Evolutionary conservation across 495 filamentous ascomycete genomes (phyloP).

Genomic region (Penicillium paradoxum): DNA sequence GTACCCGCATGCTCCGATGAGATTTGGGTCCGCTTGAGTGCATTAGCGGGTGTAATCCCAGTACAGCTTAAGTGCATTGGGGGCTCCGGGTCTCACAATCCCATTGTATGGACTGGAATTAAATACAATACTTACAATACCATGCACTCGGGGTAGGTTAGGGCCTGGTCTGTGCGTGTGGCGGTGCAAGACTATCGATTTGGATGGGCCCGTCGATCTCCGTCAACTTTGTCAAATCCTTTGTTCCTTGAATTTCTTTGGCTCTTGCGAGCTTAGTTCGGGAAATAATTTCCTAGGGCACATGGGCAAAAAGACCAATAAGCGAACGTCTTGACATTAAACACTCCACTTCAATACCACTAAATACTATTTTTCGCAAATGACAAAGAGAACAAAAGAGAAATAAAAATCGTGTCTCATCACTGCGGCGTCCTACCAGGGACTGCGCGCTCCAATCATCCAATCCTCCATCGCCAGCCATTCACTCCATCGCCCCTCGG

Average conservation of each 20-base stretch:
- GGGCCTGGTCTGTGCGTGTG: constrained; percentile 22
- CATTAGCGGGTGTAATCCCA: too few species aligned
- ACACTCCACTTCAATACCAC: not conserved
- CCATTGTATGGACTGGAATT: too few species aligned
- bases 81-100: too few species aligned
- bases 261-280: too few species aligned
- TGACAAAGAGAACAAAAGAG: constrained; percentile 14
- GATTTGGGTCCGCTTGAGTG: too few species aligned
- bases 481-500: constrained; percentile 77
- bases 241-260: not conserved
- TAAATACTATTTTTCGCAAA: constrained; percentile 1
- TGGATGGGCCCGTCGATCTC: constrained; percentile 17
- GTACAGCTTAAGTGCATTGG: too few species aligned
- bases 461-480: constrained; percentile 96
- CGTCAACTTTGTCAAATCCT: constrained; percentile 6
- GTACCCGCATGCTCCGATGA: too few species aligned
- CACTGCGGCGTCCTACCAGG: constrained; percentile 30
- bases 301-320: not conserved
- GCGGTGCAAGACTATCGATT: constrained; percentile 30
- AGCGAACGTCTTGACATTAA: constrained; percentile 3
- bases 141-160: too few species aligned
- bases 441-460: constrained; percentile 73
- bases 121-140: too few species aligned
- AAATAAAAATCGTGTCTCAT: constrained; percentile 25
- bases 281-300: not conserved